These are phyloP conservation scores for Vinca minor DNA, from an alignment of 257 asterid genomes.

Conservation along the genomic window DNA sequence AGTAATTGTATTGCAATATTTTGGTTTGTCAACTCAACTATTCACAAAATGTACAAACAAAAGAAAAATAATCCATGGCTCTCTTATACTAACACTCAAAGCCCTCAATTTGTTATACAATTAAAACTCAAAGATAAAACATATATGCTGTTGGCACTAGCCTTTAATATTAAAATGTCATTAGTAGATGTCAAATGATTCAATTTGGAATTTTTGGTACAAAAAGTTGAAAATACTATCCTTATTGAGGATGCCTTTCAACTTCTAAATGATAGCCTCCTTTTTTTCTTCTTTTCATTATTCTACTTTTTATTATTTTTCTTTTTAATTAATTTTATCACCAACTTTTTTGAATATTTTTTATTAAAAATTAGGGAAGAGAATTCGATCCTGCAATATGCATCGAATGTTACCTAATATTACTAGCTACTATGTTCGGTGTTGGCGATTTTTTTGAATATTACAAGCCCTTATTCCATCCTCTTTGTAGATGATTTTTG, in stretches of 20 bases:
- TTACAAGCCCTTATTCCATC: slow-evolving; percentile 14
- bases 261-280: slow-evolving; percentile 22
- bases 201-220: slow-evolving; percentile 16
- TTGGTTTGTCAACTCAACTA: slow-evolving; percentile 64
- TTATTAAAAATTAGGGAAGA: no score
- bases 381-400: no score
- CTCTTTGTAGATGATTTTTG: not conserved
- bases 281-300: not conserved
- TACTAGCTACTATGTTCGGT: not conserved
- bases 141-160: slow-evolving; percentile 50
- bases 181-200: slow-evolving; percentile 20
- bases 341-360: no score
- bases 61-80: slow-evolving; percentile 34
- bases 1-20: slow-evolving; percentile 27
- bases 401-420: no score
- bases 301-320: no score
- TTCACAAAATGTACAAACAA: slow-evolving; percentile 14
- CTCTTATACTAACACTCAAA: slow-evolving; percentile 16
- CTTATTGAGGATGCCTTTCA: slow-evolving; percentile 24
- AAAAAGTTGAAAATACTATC: slow-evolving; percentile 7
- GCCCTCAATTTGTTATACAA: slow-evolving; percentile 15
- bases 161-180: no score
- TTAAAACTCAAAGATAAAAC: no score
- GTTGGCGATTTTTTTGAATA: not conserved
- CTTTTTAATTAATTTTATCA: no score